Evolutionary conservation across 2,329 filamentous ascomycete genomes (phyloP).

Genomic region (Xylariaceae sp.): DNA sequence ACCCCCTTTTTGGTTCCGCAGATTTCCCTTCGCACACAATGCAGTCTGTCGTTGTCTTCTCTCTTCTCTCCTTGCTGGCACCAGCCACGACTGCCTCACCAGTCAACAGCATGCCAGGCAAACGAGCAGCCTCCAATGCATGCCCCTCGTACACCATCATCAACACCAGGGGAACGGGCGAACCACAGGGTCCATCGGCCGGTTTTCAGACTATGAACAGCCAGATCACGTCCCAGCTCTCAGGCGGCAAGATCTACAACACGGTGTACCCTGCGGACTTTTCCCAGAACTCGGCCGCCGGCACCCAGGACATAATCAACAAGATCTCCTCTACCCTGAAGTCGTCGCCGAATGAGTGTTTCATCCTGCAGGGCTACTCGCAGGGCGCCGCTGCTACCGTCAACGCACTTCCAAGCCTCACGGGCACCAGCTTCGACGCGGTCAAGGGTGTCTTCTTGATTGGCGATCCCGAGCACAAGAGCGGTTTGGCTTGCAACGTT

Average conservation of each 20-base stretch:
- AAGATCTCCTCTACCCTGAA: conserved; percentile 7
- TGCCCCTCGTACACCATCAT: conserved; percentile 22
- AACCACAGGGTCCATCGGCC: conserved; percentile 15
- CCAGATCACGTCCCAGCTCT: conserved; percentile 10
- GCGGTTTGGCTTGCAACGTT: conserved; percentile 15
- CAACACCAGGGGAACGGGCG: conserved; percentile 18
- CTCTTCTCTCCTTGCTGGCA: conserved; percentile 10
- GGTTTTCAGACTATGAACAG: conserved; percentile 20
- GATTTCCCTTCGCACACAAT: background rate
- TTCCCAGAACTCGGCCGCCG: conserved; percentile 5
- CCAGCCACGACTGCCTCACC: conserved; percentile 9
- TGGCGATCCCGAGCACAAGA: conserved; percentile 13
- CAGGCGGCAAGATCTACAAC: conserved; percentile 19
- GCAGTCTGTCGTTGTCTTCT: background rate
- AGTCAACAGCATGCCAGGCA: background rate
- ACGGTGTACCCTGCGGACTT: conserved; percentile 17
- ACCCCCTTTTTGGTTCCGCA: background rate
- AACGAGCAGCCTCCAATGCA: conserved; percentile 8
- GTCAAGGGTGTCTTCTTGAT: conserved; percentile 25
- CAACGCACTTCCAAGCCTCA: conserved; percentile 10
- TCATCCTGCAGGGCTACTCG: conserved; percentile 21
- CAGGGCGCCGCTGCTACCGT: conserved; percentile 19
- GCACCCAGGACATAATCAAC: conserved; percentile 17
- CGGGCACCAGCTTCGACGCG: conserved; percentile 12
- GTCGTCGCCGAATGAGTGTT: conserved; percentile 17